These are phyloP conservation scores for Gossypium herbaceum DNA, from an alignment of 345 rosid genomes.

Conservation along the genomic window DNA sequence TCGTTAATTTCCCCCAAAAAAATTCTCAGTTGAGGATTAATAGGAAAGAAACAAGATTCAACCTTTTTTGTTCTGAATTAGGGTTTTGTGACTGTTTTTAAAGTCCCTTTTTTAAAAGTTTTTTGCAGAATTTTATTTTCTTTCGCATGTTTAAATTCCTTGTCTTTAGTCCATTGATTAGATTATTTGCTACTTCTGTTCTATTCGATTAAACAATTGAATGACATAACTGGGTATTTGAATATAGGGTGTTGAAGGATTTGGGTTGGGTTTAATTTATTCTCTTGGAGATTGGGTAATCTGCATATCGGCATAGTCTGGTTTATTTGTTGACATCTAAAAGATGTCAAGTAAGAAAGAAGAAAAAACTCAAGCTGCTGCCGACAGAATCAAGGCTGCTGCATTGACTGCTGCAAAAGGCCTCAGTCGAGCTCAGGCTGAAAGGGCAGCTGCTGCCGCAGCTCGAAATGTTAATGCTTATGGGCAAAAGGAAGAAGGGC, in stretches of 20 bases:
- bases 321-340: background rate
- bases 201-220: background rate
- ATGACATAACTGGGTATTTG: background rate
- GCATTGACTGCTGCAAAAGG: constrained; percentile 87
- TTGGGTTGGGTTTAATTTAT: background rate
- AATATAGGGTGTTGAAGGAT: constrained; percentile 6
- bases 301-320: background rate
- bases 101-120: background rate
- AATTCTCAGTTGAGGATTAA: background rate
- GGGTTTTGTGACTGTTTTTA: background rate
- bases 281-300: background rate
- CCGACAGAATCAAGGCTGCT: constrained; percentile 90
- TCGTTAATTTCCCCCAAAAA: background rate
- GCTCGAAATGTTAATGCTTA: constrained; percentile 93
- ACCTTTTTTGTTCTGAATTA: background rate
- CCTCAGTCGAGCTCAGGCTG: constrained; percentile 95
- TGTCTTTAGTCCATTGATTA: background rate
- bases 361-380: constrained; percentile 84
- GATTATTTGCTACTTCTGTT: background rate
- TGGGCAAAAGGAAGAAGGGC: constrained; percentile 99
- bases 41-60: background rate
- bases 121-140: background rate
- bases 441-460: constrained; percentile 89
- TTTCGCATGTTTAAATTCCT: background rate
- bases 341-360: constrained; percentile 82